Conservation (phyloP, 768 basidiomycete species). For the Agaricus sinodeliciosus region DNA sequence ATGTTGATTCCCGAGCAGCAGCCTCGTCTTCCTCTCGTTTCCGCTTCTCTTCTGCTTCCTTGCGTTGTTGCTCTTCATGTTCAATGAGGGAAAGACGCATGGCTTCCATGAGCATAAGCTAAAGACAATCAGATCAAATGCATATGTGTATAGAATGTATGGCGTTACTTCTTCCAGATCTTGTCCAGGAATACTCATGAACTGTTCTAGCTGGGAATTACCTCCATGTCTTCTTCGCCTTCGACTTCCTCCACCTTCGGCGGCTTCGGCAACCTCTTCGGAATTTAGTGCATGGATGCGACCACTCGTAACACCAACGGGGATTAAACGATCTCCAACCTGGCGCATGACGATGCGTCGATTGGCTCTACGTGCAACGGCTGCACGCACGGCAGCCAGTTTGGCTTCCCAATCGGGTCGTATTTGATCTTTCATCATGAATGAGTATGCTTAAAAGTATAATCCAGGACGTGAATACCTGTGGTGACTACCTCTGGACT, state of each 20-base stretch:
- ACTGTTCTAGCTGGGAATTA: slow-evolving; percentile 57
- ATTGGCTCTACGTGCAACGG: slow-evolving; percentile 93
- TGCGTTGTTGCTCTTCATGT: slow-evolving; percentile 88
- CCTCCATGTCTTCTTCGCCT: slow-evolving; percentile 50
- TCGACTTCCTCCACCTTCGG: slow-evolving; percentile 42
- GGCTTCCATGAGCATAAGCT: slow-evolving; percentile 99
- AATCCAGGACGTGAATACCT: slow-evolving; percentile 39
- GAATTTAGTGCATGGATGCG: slow-evolving; percentile 64
- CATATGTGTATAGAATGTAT: slow-evolving; percentile 1
- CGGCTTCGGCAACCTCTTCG: slow-evolving; percentile 46
- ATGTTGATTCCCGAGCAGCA: slow-evolving; percentile 18
- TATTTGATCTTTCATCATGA: slow-evolving; percentile 67
- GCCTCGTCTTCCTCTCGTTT: slow-evolving; percentile 38
- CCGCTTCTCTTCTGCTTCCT: slow-evolving; percentile 63
- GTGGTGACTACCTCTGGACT: slow-evolving; percentile 89
- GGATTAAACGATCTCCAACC: slow-evolving; percentile 94
- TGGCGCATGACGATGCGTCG: slow-evolving; percentile 97
- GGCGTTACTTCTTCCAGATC: slow-evolving; percentile 84
- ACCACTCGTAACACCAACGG: slow-evolving; percentile 92
- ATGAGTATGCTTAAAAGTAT: background rate
- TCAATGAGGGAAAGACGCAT: slow-evolving; percentile 94
- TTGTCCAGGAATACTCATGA: slow-evolving; percentile 74
- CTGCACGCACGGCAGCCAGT: slow-evolving; percentile 87
- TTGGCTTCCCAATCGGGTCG: slow-evolving; percentile 98
- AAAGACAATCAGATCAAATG: slow-evolving; percentile 1